Base-by-base conservation (phyloP, 1,284 basidiomycete genomes). In the Sporisorium graminicola region DNA sequence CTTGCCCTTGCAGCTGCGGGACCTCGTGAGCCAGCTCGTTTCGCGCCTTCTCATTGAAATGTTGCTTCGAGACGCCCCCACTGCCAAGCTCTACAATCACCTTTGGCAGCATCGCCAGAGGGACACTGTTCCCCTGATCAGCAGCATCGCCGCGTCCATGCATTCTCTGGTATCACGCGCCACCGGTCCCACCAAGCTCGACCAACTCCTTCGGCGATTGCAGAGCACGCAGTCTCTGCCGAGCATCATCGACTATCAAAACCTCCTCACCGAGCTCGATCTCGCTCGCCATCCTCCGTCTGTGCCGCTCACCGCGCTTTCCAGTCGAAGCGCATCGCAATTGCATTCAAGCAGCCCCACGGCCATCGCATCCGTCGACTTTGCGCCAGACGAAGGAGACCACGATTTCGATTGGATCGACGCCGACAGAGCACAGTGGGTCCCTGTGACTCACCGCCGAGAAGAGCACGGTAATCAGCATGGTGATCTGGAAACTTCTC, bases 71-170 rank as follows among this genome's bases (percentile, higher is more conserved):
- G 47, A 54, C 13, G 6, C 59, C 5, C n/a, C 51, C 3, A 54
- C 58, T 7, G 63, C 69, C 14, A 33, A 54, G 40, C 55, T 71
- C 20, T 71, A 62, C 29, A 54, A 65, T 35, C 54, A 52, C 12
- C 54, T 44, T 0, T 71, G 69, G 69, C 69, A 65, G 27, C 44
- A 58, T 8, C 63, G 69, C 14, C 63, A 65, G 24, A 22, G 18
- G 5, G 55, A 65, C 2, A 33, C 49, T 14, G 54, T 27, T 5
- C 58, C 69, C 5, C 33, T 65, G 5, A 51, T 71, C 42, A 42
- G 20, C 46, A 65, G 63, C 37, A 62, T 71, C 40, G 69, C 69
- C 42, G 16, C 40, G 13, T 65, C 69, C 13, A 29, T 71, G 40
- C 52, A 46, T 20, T 44, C 55, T 4, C 42, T 71, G 4, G n/a